phyloP scores from a whole-genome alignment of 768 basidiomycete genomes.

The Auricularia cornea region DNA sequence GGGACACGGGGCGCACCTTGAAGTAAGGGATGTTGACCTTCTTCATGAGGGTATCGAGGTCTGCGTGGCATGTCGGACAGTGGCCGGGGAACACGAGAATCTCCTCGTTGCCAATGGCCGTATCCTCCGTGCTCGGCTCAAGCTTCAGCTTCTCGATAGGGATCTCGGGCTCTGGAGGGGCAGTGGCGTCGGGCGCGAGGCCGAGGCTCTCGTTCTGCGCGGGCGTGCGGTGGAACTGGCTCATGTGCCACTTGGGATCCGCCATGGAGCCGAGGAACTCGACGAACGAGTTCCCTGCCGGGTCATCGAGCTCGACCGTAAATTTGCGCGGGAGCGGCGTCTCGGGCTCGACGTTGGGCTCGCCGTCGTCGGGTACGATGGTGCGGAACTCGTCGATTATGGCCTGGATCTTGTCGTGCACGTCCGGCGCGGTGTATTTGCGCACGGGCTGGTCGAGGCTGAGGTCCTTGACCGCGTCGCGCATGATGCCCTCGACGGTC shows the following conservation, averaged over 20 bases:
- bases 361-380: conserved; percentile 48
- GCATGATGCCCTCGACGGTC: conserved; percentile 89
- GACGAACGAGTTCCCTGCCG: conserved; percentile 93
- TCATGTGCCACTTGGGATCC: conserved; percentile 89
- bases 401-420: conserved; percentile 63
- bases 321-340: conserved; percentile 55
- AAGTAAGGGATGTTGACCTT: conserved; percentile 95
- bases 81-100: conserved; percentile 78
- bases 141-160: conserved; percentile 9
- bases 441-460: conserved; percentile 76
- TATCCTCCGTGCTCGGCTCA: conserved; percentile 10
- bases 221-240: conserved; percentile 67
- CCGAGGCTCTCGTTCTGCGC: conserved; percentile 80
- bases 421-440: conserved; percentile 63
- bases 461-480: conserved; percentile 75
- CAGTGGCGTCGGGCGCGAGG: conserved; percentile 42
- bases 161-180: conserved; percentile 12
- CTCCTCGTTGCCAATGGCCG: conserved; percentile 52
- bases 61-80: conserved; percentile 83
- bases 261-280: conserved; percentile 80
- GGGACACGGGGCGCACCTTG: conserved; percentile 47
- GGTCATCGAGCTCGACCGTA: conserved; percentile 83
- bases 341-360: conserved; percentile 41
- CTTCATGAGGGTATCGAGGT: conserved; percentile 87
- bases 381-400: conserved; percentile 59